Evolutionary conservation across 2,329 filamentous ascomycete species (phyloP), one percentile per base, ranked within the genome.

Genomic region (Ophiocordyceps camponoti-leonardi): DNA sequence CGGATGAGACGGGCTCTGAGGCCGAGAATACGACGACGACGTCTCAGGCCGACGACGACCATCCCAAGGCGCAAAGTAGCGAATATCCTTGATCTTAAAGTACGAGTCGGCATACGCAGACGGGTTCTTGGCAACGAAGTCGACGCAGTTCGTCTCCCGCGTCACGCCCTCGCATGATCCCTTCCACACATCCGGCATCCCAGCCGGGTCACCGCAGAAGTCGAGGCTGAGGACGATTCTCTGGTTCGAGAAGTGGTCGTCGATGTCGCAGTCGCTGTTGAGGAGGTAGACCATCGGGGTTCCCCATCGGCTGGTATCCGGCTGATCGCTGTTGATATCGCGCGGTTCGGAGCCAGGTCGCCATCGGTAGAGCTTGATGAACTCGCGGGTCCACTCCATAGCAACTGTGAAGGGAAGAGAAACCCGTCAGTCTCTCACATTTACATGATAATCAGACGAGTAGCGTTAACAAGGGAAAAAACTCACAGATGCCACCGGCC

Each of bases 191-290:
- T 49, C 46, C 4, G 48, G 37, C 39, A 54, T 52, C 44, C 59
- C 78, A 1, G 81, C 80, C 66, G 79, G 83, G 53, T 79, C 73
- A 18, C 83, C 84, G 58, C 84, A 90, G 58, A 88, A 81, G 28
- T 79, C 60, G 41, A 83, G 84, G 65, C 86, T 77, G 53, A 87
- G 73, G 46, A 86, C 76, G 49, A 94, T 74, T 53, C 79, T 74
- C 67, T 88, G 74, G 55, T 79, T 66, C 49, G 64, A 65, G 60
- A 92, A 83, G 54, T 74, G 69, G 2, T 58, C 59, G 49, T 75
- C 64, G 51, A 86, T 76, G 50, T 86, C 66, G 61, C 86, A 93
- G 37, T 54, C 55, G 46, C 53, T 50, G 44, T 64, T 67, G 16
- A 76, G 75, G 1, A 86, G 81, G 19, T 68, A 65, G 13, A 80